These are phyloP conservation scores for Echria macrotheca DNA, from an alignment of 495 filamentous ascomycete genomes.

Conservation along the genomic window DNA sequence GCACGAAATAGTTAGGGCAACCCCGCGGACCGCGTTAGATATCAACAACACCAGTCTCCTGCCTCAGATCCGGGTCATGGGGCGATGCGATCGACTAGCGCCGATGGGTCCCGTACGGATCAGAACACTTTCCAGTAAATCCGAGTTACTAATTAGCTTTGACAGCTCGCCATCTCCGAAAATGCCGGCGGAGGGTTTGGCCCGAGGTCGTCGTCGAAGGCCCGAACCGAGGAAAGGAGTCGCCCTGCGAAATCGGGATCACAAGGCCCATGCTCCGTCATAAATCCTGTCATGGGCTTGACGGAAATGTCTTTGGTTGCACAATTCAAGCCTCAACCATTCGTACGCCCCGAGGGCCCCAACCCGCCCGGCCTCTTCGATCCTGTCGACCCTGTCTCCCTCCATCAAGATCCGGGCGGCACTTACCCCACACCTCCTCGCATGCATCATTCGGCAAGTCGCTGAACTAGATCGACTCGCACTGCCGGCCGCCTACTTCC, in stretches of 20 bases:
- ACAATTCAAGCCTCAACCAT: not conserved
- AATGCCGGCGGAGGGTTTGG: not conserved
- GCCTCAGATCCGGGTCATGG: too few relatives aligned
- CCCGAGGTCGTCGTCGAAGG: not conserved
- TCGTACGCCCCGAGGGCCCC: conserved; percentile 2
- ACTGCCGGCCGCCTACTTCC: not conserved
- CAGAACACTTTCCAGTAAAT: too few relatives aligned
- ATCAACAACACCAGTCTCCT: not conserved
- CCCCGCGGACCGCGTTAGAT: not conserved
- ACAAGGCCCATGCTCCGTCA: not conserved
- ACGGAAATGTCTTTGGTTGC: not conserved
- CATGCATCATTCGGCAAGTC: conserved; percentile 3
- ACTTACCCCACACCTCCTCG: conserved; percentile 1
- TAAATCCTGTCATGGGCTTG: not conserved
- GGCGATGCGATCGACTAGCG: too few relatives aligned
- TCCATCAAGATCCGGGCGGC: not conserved
- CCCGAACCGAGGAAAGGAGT: not conserved
- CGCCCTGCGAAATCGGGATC: not conserved
- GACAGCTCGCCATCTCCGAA: not conserved
- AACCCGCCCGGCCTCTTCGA: not conserved
- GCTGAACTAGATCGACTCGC: not conserved
- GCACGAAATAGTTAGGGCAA: conserved; percentile 6
- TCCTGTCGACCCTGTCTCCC: not conserved
- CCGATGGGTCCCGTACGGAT: too few relatives aligned
- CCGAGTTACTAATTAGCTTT: not conserved